Evolutionary conservation across 2,329 filamentous ascomycete genomes (phyloP), one percentile per base, ranked within the genome.

Genomic region (Fusarium papillatum): DNA sequence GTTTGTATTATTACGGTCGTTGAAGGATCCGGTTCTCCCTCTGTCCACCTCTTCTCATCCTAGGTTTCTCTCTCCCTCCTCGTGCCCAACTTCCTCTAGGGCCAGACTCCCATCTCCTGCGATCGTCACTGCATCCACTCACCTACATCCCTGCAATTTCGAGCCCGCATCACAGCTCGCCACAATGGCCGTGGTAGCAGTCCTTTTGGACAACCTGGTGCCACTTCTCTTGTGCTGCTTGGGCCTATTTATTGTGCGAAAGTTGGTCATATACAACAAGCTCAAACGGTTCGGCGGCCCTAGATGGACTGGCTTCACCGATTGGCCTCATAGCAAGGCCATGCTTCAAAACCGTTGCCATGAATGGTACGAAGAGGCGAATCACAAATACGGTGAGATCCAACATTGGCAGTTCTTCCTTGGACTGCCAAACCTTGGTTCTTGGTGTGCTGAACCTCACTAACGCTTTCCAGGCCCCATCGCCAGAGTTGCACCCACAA

Each of bases 401-500:
- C 26, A 29, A 29, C 26, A 14, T 13, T 16, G 6, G 19, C 3
- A 11, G 5, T 22, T 11, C 16, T 10, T 19, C 7, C 17, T 7
- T 17, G 5, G 7, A 13, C 26, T 1, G 9, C 31, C 19, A 26
- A 16, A 2, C 2, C 9, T 11, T 14, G 10, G 2, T 2, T 4
- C 1, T 13, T 22, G 5, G 0, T 17, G 1, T 5, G 17, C 10
- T 10, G 17, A 64, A 53, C 64, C 3, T 70, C 69, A 0, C 59
- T 75, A 38, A 3, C 69, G 62, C 31, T 31, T 16, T 14, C 14
- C 7, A 74, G 70, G 64, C 8, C 78, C 73, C 1, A 80, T 87
- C 67, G 85, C 85, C 0, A 76, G 81, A 3, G 74, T 78, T 69
- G 88, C 86, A 0, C 88, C 89, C 4, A 88, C 86, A 29, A 79